Evolutionary conservation across 1,284 basidiomycete genomes (phyloP).

Genomic region (Termitomyces sp.): DNA sequence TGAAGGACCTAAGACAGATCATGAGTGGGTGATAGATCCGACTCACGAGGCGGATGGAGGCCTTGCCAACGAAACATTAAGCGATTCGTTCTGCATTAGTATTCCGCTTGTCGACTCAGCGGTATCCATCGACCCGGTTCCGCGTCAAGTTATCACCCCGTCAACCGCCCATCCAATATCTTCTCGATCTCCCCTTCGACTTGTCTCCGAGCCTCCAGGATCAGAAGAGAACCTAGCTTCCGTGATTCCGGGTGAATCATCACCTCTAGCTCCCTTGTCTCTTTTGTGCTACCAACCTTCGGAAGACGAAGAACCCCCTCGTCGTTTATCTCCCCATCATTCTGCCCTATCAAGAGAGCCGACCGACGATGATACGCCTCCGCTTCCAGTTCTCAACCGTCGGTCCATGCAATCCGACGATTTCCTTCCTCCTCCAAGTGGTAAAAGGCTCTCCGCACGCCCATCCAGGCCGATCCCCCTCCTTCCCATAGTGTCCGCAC

Average conservation of each 20-base stretch:
- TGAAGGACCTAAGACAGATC: constrained; percentile 11
- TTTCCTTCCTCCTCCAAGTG: neutral
- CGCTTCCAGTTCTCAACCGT: constrained; percentile 19
- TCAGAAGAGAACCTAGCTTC: constrained; percentile 19
- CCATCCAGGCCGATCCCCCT: constrained; percentile 17
- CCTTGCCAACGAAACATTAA: constrained; percentile 1
- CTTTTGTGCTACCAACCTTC: constrained; percentile 6
- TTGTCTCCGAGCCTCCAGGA: constrained; percentile 11
- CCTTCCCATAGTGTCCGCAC: constrained; percentile 16
- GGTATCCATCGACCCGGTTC: constrained; percentile 6
- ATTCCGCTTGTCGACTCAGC: constrained; percentile 9
- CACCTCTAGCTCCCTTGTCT: neutral
- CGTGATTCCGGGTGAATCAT: constrained; percentile 20
- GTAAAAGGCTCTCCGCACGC: constrained; percentile 15
- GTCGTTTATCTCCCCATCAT: constrained; percentile 13
- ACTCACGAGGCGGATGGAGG: neutral
- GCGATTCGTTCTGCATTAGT: constrained; percentile 7
- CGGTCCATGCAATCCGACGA: constrained; percentile 13
- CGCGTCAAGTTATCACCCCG: neutral
- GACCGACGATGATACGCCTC: constrained; percentile 18
- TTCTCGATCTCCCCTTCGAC: constrained; percentile 15
- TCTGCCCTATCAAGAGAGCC: constrained; percentile 6
- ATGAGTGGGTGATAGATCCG: neutral
- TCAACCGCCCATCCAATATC: neutral
- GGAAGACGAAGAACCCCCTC: constrained; percentile 19